Percentiles rank a stretch among this genome's conserved stretches.
Evolutionary conservation across 192 early-diverging fungal species (phyloP).

Genomic region (Spizellomyces punctatus): DNA sequence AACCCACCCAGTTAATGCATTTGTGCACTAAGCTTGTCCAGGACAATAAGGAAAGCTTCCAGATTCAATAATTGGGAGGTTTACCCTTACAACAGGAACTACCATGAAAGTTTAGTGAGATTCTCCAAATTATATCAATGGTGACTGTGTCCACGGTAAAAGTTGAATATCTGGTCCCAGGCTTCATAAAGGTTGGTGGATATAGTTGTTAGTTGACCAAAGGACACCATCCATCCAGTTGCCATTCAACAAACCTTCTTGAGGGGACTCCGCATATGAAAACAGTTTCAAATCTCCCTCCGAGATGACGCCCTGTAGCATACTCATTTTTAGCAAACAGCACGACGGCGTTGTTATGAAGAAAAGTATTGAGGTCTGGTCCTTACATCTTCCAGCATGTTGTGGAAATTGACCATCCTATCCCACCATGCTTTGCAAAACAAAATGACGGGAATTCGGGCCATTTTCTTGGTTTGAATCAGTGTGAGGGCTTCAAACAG

Average conservation of each 20-base stretch:
- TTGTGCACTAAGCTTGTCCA: too few species aligned
- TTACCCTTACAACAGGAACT: too few species aligned
- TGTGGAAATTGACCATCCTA: conserved; percentile 25
- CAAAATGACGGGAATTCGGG: conserved; percentile 35
- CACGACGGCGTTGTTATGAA: neutral
- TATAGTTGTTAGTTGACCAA: too few species aligned
- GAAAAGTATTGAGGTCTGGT: neutral
- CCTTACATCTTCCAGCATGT: conserved; percentile 21
- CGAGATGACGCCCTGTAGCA: conserved; percentile 26
- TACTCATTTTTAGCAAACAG: neutral
- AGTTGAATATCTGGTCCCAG: too few species aligned
- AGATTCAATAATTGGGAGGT: too few species aligned
- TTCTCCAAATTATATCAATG: too few species aligned
- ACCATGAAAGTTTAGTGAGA: too few species aligned
- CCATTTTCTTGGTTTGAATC: conserved; percentile 45
- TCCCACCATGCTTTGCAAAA: conserved; percentile 42
- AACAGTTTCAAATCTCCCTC: conserved; percentile 28
- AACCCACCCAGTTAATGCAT: too few species aligned
- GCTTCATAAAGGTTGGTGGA: too few species aligned
- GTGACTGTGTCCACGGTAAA: too few species aligned
- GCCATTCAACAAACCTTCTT: conserved; percentile 27
- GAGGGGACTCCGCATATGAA: conserved; percentile 29
- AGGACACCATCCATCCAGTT: too few species aligned
- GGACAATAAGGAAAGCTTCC: too few species aligned
- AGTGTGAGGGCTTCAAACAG: conserved; percentile 45